These are phyloP conservation scores for Rhodamnia argentea DNA, from an alignment of 345 rosid genomes.

Conservation along the genomic window DNA sequence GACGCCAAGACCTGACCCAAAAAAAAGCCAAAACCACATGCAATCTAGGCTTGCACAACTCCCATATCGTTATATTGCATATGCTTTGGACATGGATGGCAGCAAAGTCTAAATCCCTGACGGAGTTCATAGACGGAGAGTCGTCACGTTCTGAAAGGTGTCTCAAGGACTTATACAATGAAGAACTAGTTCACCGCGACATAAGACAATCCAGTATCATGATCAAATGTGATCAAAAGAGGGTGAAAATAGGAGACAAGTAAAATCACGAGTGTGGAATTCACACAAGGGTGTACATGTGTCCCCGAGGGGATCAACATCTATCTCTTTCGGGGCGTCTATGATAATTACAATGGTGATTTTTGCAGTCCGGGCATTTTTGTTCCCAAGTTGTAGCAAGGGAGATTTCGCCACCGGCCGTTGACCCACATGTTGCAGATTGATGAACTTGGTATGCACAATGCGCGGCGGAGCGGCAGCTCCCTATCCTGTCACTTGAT, in stretches of 20 bases:
- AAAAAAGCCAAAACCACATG: background rate
- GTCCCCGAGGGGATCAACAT: background rate
- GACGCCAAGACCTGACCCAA: background rate
- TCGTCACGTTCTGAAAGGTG: background rate
- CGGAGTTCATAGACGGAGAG: background rate
- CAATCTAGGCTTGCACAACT: background rate
- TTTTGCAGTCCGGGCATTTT: background rate
- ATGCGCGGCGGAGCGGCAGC: no score
- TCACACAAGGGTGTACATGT: background rate
- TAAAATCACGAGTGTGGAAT: background rate
- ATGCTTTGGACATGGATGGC: background rate
- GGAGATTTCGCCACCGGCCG: no score
- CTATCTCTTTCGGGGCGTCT: background rate
- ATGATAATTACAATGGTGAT: background rate
- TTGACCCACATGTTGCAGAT: background rate
- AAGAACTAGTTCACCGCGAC: background rate
- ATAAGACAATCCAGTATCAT: background rate
- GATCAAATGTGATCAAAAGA: background rate
- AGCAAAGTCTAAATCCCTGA: background rate
- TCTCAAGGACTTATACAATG: background rate
- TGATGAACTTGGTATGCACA: no score
- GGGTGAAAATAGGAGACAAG: background rate
- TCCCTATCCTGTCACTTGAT: no score
- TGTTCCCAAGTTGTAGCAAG: background rate
- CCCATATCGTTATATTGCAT: no score